Conservation (phyloP, 495 filamentous ascomycete genomes). For the Symbiotaphrina buchneri region DNA sequence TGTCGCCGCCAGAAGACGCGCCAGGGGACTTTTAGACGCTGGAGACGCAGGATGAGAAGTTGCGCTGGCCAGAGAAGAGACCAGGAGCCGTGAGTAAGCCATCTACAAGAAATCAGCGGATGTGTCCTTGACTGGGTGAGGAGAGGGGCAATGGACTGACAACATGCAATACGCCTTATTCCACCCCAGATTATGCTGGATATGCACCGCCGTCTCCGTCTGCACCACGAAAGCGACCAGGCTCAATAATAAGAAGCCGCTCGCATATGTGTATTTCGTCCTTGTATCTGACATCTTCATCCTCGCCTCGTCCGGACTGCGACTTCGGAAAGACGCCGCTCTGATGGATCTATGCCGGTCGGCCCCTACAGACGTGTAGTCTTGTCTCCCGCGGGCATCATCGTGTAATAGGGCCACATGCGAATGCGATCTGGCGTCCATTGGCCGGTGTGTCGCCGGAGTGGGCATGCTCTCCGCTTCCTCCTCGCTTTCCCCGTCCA, state of each 20-base stretch:
- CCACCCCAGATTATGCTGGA: conserved; percentile 75
- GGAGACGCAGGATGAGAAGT: conserved; percentile 53
- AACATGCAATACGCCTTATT: conserved; percentile 97
- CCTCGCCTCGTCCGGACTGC: conserved; percentile 32
- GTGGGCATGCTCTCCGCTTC: too few species aligned
- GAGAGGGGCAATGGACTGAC: conserved; percentile 24
- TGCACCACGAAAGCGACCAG: conserved; percentile 70
- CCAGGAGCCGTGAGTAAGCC: conserved; percentile 91
- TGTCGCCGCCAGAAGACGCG: conserved; percentile 73
- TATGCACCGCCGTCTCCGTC: conserved; percentile 85
- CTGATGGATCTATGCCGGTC: too few species aligned
- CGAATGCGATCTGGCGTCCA: too few species aligned
- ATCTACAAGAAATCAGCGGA: conserved; percentile 22
- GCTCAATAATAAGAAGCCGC: conserved; percentile 57
- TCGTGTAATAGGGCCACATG: conserved; percentile 33
- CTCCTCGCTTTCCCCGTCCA: too few species aligned
- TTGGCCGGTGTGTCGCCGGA: too few species aligned
- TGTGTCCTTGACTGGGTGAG: background rate
- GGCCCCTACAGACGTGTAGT: conserved; percentile 13
- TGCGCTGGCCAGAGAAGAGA: conserved; percentile 66
- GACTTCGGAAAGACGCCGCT: conserved; percentile 39
- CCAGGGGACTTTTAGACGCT: conserved; percentile 55
- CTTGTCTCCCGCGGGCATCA: conserved; percentile 22
- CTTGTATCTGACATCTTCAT: conserved; percentile 37
- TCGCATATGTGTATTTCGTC: conserved; percentile 69